Evolutionary conservation across 495 filamentous ascomycete genomes (phyloP), one percentile per base, ranked within the genome.

Genomic region (Trichocladium antarcticum): DNA sequence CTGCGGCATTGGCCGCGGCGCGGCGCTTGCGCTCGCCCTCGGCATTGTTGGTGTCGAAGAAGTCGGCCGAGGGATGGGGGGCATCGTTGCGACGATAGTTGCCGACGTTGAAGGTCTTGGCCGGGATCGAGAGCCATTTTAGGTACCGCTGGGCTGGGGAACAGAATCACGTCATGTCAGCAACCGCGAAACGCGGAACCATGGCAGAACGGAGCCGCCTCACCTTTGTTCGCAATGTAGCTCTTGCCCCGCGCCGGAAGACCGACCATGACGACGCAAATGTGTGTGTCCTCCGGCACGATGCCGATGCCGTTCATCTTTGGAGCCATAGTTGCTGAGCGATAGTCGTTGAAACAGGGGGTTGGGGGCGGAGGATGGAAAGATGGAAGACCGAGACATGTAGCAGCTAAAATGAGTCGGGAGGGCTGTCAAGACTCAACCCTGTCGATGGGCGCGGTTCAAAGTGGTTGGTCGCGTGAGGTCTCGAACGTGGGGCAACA

Each of bases 181-280:
- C 24, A 19, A 4, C n/a, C 31, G 8, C 4, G 6, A 17, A 4
- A 7, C 17, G 6, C 15, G n/a, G 21, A 7, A 24, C 7, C 9
- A 19, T 6, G 27, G 28, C 22, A 32, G 3, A 8, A 22, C 3
- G 12, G 14, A 37, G 38, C 19, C 11, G 43, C 60, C 72, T 56
- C 73, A 95, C 92, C 89, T 74, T 95, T 96, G 58, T 92, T 87
- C 31, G 92, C 90, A 59, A 98, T 97, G 58, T 95, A 81, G 67
- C 85, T 92, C 75, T 98, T 98, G 60, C 92, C 92, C 45, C 92
- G 76, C 47, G 92, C 92, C 35, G 92, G 92, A 51, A 98, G 73
- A 36, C 92, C 92, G 40, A 98, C 92, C 92, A 98, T 96, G 46
- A 97, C 85, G n/a, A 98, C 89, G 59, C 89, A 95, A 65, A 98